Evolutionary conservation across 441 rosid genomes (phyloP).

Genomic region (Corymbia calophylla): DNA sequence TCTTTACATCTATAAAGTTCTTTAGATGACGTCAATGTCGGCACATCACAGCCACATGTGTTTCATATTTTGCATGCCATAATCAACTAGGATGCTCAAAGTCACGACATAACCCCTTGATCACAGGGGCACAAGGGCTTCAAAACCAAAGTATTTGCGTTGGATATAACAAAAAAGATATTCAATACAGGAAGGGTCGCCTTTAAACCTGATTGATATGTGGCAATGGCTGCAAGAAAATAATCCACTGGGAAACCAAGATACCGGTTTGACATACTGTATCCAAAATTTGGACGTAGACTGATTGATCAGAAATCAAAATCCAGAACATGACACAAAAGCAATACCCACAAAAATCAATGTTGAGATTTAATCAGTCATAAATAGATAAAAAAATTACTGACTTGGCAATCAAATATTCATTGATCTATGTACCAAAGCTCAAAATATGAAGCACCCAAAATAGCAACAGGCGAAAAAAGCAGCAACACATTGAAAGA

Average conservation of each 20-base stretch:
- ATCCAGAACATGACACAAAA: not conserved
- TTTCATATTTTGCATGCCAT: not conserved
- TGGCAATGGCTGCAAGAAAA: not conserved
- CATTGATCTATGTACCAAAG: not conserved
- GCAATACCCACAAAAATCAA: not conserved
- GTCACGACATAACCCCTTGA: not conserved
- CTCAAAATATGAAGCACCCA: not conserved
- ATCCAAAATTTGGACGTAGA: not conserved
- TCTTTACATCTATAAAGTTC: not conserved
- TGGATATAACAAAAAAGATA: not conserved
- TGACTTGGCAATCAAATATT: not conserved
- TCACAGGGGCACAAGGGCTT: not conserved
- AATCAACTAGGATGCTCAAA: not conserved
- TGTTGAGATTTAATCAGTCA: not conserved
- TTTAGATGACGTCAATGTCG: not conserved
- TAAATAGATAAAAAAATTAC: not conserved
- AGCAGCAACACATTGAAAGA: not conserved
- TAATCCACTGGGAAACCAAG: not conserved
- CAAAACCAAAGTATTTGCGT: not conserved
- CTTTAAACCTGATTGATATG: not conserved
- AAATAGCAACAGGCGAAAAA: not conserved
- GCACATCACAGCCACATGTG: not conserved
- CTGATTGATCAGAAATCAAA: not conserved
- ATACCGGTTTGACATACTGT: not conserved
- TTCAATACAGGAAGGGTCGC: not conserved